A percentile compares a stretch with the other conserved stretches of the same genome.
phyloP scores from a whole-genome alignment of 768 basidiomycete genomes.

The Cystobasidium onofrii region DNA sequence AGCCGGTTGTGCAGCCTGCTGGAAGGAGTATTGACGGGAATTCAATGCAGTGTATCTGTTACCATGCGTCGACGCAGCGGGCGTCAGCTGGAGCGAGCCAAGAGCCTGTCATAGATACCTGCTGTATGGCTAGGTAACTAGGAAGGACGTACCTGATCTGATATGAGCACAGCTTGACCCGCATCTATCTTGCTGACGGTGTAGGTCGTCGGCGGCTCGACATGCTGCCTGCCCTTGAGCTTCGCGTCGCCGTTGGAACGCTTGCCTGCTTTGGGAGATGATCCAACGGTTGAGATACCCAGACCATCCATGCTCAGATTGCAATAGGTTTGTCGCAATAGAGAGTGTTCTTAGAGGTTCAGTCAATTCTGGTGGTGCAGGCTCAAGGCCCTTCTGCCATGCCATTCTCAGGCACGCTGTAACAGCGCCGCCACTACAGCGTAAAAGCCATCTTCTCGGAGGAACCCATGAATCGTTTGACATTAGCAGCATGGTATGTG shows the following conservation, averaged over 20 bases:
- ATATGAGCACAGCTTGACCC: conserved; percentile 42
- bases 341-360: too few relatives aligned
- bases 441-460: too few relatives aligned
- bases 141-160: conserved; percentile 27
- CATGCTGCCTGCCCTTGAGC: conserved; percentile 1
- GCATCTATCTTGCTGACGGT: conserved; percentile 36
- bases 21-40: conserved; percentile 93
- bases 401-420: too few relatives aligned
- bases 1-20: conserved; percentile 82
- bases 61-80: conserved; percentile 52
- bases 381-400: too few relatives aligned
- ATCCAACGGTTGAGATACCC: neutral
- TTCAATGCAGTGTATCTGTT: conserved; percentile 86
- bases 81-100: neutral
- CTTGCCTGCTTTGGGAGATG: neutral
- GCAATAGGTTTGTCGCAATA: too few relatives aligned
- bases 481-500: neutral
- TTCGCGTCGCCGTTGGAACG: neutral
- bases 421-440: too few relatives aligned
- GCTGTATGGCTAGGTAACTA: neutral
- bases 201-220: conserved; percentile 9
- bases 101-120: neutral
- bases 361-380: too few relatives aligned
- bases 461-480: too few relatives aligned
- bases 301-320: neutral